Base-by-base conservation (phyloP, 164 flowering plant species). In the Stephania japonica region DNA sequence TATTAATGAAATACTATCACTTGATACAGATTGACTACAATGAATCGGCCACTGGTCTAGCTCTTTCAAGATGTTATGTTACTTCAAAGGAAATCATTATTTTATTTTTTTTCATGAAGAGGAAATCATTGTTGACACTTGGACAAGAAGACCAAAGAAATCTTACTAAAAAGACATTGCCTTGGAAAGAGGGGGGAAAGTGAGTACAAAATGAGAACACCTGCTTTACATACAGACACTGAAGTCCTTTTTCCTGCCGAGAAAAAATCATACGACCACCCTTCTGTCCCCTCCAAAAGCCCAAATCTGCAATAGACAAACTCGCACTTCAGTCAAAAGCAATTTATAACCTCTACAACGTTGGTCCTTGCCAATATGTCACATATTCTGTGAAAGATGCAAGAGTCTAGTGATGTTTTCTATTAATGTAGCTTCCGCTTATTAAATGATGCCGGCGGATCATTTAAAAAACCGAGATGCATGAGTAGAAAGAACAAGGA, bases 251-350 rank as follows among this genome's bases (percentile, higher is more conserved):
- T 59, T 3, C 14, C 19, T n/a, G 64, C 64, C 23, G n/a, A 8
- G n/a, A 59, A 18, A 59, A 59, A 8, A 19, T 59, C 64, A 59
- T n/a, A n/a, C n/a, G n/a, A 59, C 21, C n/a, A 59, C 24, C 25
- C 24, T 87, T 77, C 97, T 83, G 65, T 87, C 82, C 70, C 98
- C 98, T 80, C 97, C 92, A 76, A 92, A 94, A 25, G 98, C 97
- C 98, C 98, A 94, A 73, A 92, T 94, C 98, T 94, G 88, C 76
- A 69, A n/a, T 21, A 75, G 42, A 69, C 53, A 74, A 59, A 59
- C 64, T 59, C 62, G n/a, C n/a, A 56, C 23, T 19, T 56, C 21
- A 19, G 25, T 49, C 65, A 44, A 10, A 41, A 14, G 25, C 7
- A 21, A 59, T 10, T 19, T n/a, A 59, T 3, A 59, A 24, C n/a